Conservation (phyloP, 192 early-diverging fungal genomes). For the Linnemannia hyalina region DNA sequence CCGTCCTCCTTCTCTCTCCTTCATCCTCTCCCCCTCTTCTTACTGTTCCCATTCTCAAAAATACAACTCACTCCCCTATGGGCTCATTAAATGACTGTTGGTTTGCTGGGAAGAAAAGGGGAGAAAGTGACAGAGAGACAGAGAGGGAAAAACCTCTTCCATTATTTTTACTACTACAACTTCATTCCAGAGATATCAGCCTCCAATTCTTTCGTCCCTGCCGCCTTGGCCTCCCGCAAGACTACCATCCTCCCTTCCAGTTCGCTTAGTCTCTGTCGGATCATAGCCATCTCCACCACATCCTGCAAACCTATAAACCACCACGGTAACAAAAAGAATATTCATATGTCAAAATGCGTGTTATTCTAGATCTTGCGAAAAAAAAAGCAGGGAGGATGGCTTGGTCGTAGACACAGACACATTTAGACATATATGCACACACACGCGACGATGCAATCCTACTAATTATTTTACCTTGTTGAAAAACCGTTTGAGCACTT, state of each 20-base stretch:
- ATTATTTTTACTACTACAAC: not conserved
- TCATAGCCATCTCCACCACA: constrained; percentile 26
- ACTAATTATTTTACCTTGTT: constrained; percentile 30
- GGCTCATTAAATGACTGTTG: not conserved
- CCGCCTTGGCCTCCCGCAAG: constrained; percentile 13
- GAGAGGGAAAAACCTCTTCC: not conserved
- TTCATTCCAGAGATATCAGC: not conserved
- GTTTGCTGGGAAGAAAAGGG: not conserved
- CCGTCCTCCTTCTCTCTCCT: not conserved
- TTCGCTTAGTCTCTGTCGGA: constrained; percentile 28
- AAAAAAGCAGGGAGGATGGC: not conserved
- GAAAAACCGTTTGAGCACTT: constrained; percentile 37
- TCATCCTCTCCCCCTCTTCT: not conserved
- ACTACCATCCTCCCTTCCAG: constrained; percentile 23
- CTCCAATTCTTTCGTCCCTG: not conserved
- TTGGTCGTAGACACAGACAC: not conserved
- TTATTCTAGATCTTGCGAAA: not conserved
- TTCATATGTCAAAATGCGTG: constrained; percentile 5
- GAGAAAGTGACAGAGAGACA: not conserved
- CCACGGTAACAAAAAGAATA: not conserved
- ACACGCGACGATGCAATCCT: not conserved
- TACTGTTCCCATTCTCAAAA: not conserved
- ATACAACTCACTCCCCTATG: not conserved
- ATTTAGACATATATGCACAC: not conserved
- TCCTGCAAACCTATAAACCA: constrained; percentile 31